phyloP scores from a whole-genome alignment of 345 rosid species.

The Jatropha curcas region DNA sequence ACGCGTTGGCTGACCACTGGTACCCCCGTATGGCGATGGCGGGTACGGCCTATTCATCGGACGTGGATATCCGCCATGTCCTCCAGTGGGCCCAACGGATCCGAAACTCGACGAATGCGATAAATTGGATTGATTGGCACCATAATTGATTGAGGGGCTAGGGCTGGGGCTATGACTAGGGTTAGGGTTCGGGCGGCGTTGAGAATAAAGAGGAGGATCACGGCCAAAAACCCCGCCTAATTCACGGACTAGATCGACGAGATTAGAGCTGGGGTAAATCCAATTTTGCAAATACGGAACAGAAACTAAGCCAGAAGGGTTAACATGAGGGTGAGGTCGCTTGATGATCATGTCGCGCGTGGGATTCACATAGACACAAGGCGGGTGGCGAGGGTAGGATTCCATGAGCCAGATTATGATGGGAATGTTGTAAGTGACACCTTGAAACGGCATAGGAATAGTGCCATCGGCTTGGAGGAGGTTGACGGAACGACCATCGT shows the following conservation, averaged over 20 bases:
- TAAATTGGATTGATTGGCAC: slow-evolving; percentile 19
- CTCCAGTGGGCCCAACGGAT: slow-evolving; percentile 15
- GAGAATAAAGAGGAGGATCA: slow-evolving; percentile 88
- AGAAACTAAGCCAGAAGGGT: slow-evolving; percentile 86
- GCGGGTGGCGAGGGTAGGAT: slow-evolving; percentile 79
- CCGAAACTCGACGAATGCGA: slow-evolving; percentile 38
- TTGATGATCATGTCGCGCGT: slow-evolving; percentile 97
- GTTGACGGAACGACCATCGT: slow-evolving; percentile 87
- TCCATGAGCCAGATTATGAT: slow-evolving; percentile 88
- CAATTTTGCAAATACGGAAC: slow-evolving; percentile 73
- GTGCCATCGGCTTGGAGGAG: slow-evolving; percentile 95
- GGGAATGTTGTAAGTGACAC: slow-evolving; percentile 89
- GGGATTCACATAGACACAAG: slow-evolving; percentile 86
- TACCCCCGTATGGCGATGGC: slow-evolving; percentile 55
- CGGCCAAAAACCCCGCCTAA: slow-evolving; percentile 56
- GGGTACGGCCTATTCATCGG: slow-evolving; percentile 46
- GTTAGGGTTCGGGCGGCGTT: slow-evolving; percentile 54
- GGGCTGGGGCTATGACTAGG: slow-evolving; percentile 20
- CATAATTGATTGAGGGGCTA: slow-evolving; percentile 24
- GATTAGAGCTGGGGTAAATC: slow-evolving; percentile 83
- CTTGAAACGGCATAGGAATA: slow-evolving; percentile 75
- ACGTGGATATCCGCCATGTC: slow-evolving; percentile 16
- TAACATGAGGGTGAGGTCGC: slow-evolving; percentile 75
- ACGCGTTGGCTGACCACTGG: slow-evolving; percentile 7
- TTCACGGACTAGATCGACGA: slow-evolving; percentile 59